A percentile compares a stretch with the other conserved stretches of the same genome.
These are phyloP conservation scores for Platanthera zijinensis DNA, from an alignment of 106 monocot species.

Conservation along the genomic window DNA sequence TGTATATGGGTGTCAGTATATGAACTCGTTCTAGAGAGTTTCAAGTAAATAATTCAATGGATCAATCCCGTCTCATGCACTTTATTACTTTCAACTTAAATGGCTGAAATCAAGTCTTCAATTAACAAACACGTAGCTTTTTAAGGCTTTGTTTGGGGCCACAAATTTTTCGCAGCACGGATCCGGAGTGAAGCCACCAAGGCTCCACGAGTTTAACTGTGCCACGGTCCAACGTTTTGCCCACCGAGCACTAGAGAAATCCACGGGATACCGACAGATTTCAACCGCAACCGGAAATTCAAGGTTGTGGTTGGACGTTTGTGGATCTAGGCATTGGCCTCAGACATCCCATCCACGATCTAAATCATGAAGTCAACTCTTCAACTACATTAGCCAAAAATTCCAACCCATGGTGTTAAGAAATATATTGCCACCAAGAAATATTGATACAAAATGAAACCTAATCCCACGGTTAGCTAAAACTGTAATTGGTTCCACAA, in stretches of 20 bases:
- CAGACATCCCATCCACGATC: neutral
- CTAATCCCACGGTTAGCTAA: neutral
- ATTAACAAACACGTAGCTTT: neutral
- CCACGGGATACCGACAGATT: no score
- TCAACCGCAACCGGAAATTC: no score
- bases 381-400: neutral
- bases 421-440: neutral
- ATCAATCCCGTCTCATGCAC: neutral
- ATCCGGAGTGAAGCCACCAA: no score
- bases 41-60: neutral
- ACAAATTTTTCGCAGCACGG: no score
- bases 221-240: no score
- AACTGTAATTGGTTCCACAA: neutral
- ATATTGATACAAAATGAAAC: neutral
- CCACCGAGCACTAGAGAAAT: no score
- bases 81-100: neutral
- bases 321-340: no score
- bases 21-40: neutral
- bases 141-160: no score
- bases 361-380: neutral
- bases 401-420: neutral
- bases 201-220: no score
- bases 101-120: neutral
- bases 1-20: no score
- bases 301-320: no score